These are phyloP conservation scores for Cercophora samala DNA, from an alignment of 495 filamentous ascomycete genomes.

Conservation along the genomic window DNA sequence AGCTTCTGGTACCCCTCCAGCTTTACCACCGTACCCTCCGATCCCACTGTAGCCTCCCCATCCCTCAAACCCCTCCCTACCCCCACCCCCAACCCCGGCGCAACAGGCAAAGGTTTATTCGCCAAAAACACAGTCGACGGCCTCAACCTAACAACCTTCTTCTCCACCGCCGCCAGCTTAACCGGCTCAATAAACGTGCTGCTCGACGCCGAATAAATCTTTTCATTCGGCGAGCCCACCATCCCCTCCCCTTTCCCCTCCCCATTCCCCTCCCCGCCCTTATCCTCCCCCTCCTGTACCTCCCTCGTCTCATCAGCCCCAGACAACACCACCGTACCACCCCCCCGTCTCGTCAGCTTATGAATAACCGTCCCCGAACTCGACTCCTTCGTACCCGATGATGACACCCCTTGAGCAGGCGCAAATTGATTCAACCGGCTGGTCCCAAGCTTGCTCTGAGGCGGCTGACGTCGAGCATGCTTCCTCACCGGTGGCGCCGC, in stretches of 20 bases:
- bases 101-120: constrained; percentile 20
- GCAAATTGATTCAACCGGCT: constrained; percentile 5
- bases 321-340: constrained; percentile 3
- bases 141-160: constrained; percentile 9
- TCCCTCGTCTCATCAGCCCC: constrained; percentile 7
- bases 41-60: background rate
- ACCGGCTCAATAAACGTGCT: background rate
- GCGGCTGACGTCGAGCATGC: background rate
- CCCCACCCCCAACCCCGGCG: background rate
- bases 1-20: background rate
- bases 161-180: background rate
- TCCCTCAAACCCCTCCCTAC: background rate
- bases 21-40: background rate
- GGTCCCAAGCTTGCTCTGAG: constrained; percentile 7
- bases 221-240: background rate
- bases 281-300: constrained; percentile 8
- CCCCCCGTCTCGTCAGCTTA: background rate
- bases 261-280: too few relatives aligned
- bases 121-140: constrained; percentile 15
- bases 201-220: background rate
- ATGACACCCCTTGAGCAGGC: constrained; percentile 8
- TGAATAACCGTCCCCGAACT: constrained; percentile 21
- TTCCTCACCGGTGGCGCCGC: background rate
- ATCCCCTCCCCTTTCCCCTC: too few relatives aligned
- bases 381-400: constrained; percentile 16